Percentiles rank a stretch among this genome's conserved stretches.
Conservation (phyloP, 208 protist genomes). For the Naegleria gruberi region DNA sequence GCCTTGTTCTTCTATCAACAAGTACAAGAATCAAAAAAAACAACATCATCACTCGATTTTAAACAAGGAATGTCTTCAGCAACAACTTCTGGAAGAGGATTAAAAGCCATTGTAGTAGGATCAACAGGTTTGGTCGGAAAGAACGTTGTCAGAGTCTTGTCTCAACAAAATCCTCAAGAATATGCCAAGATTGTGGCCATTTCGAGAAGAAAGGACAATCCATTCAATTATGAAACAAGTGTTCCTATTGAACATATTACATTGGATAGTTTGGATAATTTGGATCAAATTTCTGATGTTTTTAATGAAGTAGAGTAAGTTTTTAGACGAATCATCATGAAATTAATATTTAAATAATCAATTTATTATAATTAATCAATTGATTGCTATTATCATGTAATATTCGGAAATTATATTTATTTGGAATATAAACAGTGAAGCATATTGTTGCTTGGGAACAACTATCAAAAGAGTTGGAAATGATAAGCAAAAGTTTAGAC, state of each 20-base stretch:
- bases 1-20: no score
- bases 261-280: not conserved
- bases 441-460: conserved; percentile 2
- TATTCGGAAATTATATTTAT: no score
- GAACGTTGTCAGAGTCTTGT: not conserved
- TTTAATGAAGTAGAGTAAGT: not conserved
- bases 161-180: not conserved
- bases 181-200: not conserved
- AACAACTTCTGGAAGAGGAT: not conserved
- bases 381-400: no score
- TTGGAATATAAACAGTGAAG: no score
- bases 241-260: not conserved
- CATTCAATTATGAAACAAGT: not conserved
- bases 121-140: not conserved
- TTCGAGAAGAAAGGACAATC: not conserved
- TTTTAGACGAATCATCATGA: no score
- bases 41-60: no score
- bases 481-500: not conserved
- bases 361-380: no score
- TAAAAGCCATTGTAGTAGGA: not conserved
- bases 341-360: no score
- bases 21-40: no score
- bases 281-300: not conserved
- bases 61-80: not conserved
- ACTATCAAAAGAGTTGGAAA: not conserved